Base-by-base conservation (phyloP, 2,329 filamentous ascomycete species). In the Neoascochyta sp. region DNA sequence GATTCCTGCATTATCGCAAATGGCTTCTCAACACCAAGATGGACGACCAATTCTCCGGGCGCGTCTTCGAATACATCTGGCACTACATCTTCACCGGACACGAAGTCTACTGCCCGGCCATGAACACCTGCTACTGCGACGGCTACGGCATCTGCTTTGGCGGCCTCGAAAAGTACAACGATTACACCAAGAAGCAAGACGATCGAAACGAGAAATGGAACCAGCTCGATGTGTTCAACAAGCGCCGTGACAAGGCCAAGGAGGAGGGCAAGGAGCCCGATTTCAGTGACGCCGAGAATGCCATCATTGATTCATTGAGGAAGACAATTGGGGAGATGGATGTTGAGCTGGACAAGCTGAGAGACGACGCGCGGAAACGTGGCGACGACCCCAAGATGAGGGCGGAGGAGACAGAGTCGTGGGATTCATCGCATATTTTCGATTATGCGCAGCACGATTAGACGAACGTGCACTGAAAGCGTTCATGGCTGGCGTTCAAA, bases 141-240 rank as follows among this genome's bases (percentile, higher is more conserved):
- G 77, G 75, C 4, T 82, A 77, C 37, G 78, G 78, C 1, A 60
- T 80, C 10, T 82, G 79, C 44, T 81, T 80, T 41, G 74, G 70
- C 12, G 65, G 65, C 3, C 64, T 68, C 16, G 54, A 66, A 9
- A 62, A 68, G 32, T 77, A 71, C 30, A 62, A 71, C 18, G 55
- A 65, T 6, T 78, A 67, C 52, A 68, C 73, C 32, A 65, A 69
- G 30, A 51, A 71, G 32, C 58, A 66, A 22, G 66, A 62, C 19
- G 44, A 65, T 20, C 62, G 64, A 31, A 57, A 67, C 13, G 55
- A 64, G 16, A 51, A 64, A 14, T 60, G 64, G 32, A 47, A 61
- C 17, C 60, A 70, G 39, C 38, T 73, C 23, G 46, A 61, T 4
- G 39, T 22, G 5, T 68, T 64, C 60, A 50, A 55, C 24, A 58